Evolutionary conservation across 2,329 filamentous ascomycete genomes (phyloP).

Genomic region (Tetracladium maxilliforme): DNA sequence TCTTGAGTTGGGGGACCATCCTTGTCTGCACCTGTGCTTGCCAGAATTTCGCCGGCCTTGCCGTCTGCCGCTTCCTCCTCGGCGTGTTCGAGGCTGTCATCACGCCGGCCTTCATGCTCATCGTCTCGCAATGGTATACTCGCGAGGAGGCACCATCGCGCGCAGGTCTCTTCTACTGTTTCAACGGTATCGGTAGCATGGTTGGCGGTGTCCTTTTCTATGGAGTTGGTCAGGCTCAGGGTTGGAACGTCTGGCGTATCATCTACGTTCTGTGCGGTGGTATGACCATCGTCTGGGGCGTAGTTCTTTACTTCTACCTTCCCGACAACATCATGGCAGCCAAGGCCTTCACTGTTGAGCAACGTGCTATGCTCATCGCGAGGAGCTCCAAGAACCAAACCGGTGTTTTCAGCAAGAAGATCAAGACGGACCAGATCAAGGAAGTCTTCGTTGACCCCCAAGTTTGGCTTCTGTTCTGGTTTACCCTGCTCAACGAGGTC

Average conservation of each 20-base stretch:
- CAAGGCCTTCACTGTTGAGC: constrained; percentile 17
- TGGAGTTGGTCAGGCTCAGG: constrained; percentile 42
- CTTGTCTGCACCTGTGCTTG: constrained; percentile 22
- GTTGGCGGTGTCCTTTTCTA: constrained; percentile 47
- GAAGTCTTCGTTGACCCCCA: constrained; percentile 24
- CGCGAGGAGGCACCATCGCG: constrained; percentile 23
- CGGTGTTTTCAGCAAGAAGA: constrained; percentile 24
- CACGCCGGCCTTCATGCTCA: constrained; percentile 40
- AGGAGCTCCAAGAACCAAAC: constrained; percentile 16
- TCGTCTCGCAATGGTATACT: constrained; percentile 27
- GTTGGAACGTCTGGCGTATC: constrained; percentile 13
- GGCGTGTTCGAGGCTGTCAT: constrained; percentile 40
- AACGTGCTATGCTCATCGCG: constrained; percentile 18
- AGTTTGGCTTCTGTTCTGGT: constrained; percentile 27
- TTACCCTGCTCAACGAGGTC: constrained; percentile 33
- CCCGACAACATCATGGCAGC: constrained; percentile 21
- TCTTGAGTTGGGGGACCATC: constrained; percentile 18
- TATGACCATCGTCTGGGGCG: constrained; percentile 28
- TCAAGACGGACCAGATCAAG: constrained; percentile 22
- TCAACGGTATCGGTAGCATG: constrained; percentile 36
- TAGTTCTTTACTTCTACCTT: constrained; percentile 19
- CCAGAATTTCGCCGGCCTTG: constrained; percentile 19
- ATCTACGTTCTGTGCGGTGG: constrained; percentile 32
- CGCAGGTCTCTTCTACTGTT: constrained; percentile 24
- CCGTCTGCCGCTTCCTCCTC: constrained; percentile 35